Evolutionary conservation across 208 protist genomes (phyloP).

Genomic region (Acanthamoeba sp.): DNA sequence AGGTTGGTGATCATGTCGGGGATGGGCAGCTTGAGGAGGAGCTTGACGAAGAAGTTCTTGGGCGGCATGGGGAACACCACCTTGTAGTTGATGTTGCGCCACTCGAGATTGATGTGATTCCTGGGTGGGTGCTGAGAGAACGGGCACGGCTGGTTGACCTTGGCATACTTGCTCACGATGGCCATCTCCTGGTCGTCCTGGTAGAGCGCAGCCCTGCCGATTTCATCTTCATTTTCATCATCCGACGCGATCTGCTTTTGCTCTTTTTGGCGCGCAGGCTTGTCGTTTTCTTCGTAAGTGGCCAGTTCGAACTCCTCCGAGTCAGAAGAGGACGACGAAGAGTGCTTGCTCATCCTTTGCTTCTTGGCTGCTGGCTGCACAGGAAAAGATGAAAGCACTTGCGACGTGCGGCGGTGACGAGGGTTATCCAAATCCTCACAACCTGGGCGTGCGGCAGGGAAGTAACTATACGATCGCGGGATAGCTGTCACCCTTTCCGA

Average conservation of each 20-base stretch:
- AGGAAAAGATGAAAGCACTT: background rate
- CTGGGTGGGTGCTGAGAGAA: slow-evolving; percentile 46
- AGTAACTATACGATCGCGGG: too few species aligned
- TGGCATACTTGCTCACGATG: slow-evolving; percentile 49
- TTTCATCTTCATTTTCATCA: background rate
- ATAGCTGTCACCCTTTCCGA: too few species aligned
- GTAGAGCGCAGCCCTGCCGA: slow-evolving; percentile 5
- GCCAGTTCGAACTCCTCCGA: slow-evolving; percentile 3
- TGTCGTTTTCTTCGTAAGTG: background rate
- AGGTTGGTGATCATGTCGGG: slow-evolving; percentile 12
- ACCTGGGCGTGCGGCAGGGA: too few species aligned
- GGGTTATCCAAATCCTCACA: too few species aligned
- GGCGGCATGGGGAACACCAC: slow-evolving; percentile 61
- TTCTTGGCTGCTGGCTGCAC: too few species aligned
- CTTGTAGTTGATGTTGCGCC: slow-evolving; percentile 71
- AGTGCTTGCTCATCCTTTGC: background rate
- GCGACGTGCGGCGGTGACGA: too few species aligned
- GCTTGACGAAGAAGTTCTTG: slow-evolving; percentile 45
- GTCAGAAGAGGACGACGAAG: background rate
- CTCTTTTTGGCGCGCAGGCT: background rate
- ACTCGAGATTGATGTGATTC: slow-evolving; percentile 58
- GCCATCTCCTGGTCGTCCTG: slow-evolving; percentile 37
- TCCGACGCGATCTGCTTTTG: background rate
- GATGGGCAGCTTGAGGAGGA: slow-evolving; percentile 71
- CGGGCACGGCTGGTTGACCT: slow-evolving; percentile 61